A percentile compares a stretch with the other conserved stretches of the same genome.
Conservation (phyloP, 129 eudicot genomes). For the Oenanthe sinensis region DNA sequence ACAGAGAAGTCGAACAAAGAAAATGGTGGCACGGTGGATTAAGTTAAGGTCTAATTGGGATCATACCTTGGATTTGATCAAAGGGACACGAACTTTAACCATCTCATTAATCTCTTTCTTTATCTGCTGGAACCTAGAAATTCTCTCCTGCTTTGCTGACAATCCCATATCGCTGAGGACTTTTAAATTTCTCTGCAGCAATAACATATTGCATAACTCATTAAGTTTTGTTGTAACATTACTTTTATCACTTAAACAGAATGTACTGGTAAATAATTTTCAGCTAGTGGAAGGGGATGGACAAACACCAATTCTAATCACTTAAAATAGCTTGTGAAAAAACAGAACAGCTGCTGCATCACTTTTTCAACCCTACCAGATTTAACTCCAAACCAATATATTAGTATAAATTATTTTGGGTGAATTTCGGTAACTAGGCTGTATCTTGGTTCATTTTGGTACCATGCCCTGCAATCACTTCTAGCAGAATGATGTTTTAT, state of each 20-base stretch:
- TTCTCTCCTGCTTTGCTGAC: conserved; percentile 89
- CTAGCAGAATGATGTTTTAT: neutral
- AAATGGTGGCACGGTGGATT: neutral
- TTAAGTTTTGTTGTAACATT: neutral
- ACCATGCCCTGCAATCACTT: neutral
- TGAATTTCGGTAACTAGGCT: neutral
- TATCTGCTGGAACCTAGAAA: conserved; percentile 57
- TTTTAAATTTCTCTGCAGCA: conserved; percentile 73
- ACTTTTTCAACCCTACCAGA: neutral
- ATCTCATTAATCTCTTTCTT: conserved; percentile 84
- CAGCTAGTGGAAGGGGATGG: neutral
- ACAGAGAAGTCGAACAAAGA: neutral
- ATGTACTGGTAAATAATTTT: neutral
- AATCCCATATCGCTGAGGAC: conserved; percentile 60
- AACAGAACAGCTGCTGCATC: neutral
- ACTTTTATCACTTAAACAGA: neutral
- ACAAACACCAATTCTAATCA: neutral
- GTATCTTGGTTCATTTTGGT: neutral
- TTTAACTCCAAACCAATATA: neutral
- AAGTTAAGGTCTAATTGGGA: neutral
- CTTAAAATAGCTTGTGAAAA: neutral
- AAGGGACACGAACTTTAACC: conserved; percentile 53
- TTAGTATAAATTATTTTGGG: neutral
- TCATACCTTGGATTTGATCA: conserved; percentile 51
- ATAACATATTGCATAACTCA: conserved; percentile 8